These are phyloP conservation scores for Erodium trifolium DNA, from an alignment of 441 rosid genomes.

Conservation along the genomic window DNA sequence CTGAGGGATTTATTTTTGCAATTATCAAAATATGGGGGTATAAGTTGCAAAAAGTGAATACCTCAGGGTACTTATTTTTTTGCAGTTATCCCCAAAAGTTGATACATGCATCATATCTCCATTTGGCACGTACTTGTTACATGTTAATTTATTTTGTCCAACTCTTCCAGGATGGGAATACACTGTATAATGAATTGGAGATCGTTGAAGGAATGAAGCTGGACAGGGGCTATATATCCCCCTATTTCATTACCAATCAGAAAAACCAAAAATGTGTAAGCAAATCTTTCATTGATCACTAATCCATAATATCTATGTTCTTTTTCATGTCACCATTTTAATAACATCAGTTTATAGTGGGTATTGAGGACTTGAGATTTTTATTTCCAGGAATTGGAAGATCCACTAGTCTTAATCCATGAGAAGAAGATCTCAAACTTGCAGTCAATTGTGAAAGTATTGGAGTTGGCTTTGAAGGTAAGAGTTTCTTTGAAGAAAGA, in stretches of 20 bases:
- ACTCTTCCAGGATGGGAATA: slow-evolving; percentile 66
- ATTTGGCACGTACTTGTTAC: background rate
- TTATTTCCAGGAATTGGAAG: slow-evolving; percentile 73
- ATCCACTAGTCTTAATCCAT: slow-evolving; percentile 75
- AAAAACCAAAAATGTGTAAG: slow-evolving; percentile 92
- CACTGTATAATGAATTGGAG: slow-evolving; percentile 77
- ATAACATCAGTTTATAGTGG: no score
- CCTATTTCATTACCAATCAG: slow-evolving; percentile 70
- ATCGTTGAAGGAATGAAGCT: slow-evolving; percentile 96
- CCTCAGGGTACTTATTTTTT: no score
- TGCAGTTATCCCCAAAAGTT: no score
- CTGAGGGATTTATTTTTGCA: no score
- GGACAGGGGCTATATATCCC: slow-evolving; percentile 84
- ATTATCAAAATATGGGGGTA: no score
- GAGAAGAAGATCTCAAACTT: slow-evolving; percentile 80
- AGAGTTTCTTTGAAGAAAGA: slow-evolving; percentile 2
- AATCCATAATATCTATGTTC: background rate
- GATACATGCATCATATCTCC: background rate
- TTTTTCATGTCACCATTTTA: no score
- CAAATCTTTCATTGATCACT: background rate
- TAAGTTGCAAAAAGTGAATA: no score
- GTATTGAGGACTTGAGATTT: slow-evolving; percentile 2
- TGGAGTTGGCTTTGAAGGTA: slow-evolving; percentile 72
- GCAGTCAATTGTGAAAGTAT: slow-evolving; percentile 50
- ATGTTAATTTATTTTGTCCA: background rate